Conservation (phyloP, 1,139 yeast species). For the Spathaspora sp. region DNA sequence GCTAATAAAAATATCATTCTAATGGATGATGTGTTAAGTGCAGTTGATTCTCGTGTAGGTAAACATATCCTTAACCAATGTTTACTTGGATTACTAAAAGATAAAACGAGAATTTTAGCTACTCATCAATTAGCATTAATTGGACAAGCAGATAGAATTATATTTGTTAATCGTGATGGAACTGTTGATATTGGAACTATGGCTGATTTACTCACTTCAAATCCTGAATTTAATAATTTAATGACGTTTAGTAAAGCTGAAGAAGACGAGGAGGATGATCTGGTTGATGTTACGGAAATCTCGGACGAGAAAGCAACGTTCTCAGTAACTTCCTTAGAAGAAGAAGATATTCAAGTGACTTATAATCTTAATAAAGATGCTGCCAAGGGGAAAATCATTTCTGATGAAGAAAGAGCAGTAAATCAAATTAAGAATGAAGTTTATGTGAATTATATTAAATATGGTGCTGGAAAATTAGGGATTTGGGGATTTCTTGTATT, state of each 20-base stretch:
- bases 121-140: conserved; percentile 81
- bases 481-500: conserved; percentile 17
- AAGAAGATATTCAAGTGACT: conserved; percentile 15
- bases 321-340: conserved; percentile 19
- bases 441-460: conserved; percentile 46
- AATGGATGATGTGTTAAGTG: conserved; percentile 85
- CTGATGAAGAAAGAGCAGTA: conserved; percentile 41
- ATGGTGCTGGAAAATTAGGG: conserved; percentile 55
- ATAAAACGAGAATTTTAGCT: conserved; percentile 73
- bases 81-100: conserved; percentile 53
- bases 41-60: conserved; percentile 92
- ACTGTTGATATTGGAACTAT: conserved; percentile 58
- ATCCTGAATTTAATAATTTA: conserved; percentile 49
- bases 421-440: conserved; percentile 30
- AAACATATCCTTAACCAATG: conserved; percentile 75
- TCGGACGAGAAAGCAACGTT: neutral
- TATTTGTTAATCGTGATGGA: conserved; percentile 71
- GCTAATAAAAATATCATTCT: conserved; percentile 62
- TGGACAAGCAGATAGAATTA: conserved; percentile 64
- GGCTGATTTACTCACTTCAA: conserved; percentile 44
- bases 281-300: conserved; percentile 4
- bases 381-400: conserved; percentile 31
- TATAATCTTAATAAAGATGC: conserved; percentile 22
- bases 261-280: conserved; percentile 25
- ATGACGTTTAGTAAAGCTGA: conserved; percentile 46